Evolutionary conservation across 306 rosid genomes (phyloP).

Genomic region (Fragaria iinumae): DNA sequence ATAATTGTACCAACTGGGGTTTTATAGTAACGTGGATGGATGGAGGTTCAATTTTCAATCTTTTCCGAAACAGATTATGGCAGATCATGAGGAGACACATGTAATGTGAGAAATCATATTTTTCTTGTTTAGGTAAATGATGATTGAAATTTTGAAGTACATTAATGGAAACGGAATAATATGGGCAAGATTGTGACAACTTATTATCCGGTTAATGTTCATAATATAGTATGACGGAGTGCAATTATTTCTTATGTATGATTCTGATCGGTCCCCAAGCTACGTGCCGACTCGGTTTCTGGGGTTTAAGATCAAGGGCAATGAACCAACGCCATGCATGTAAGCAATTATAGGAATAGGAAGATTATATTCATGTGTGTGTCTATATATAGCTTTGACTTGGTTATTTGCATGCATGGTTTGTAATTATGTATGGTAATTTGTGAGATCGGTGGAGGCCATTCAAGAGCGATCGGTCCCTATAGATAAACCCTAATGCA

Average conservation of each 20-base stretch:
- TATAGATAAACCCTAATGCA: constrained; percentile 19
- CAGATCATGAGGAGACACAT: background rate
- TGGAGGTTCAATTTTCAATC: background rate
- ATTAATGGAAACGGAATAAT: constrained; percentile 3
- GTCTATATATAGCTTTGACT: background rate
- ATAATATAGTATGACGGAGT: background rate
- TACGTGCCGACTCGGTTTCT: constrained; percentile 10
- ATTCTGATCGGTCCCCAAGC: constrained; percentile 22
- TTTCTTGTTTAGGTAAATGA: constrained; percentile 15
- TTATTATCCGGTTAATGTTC: background rate
- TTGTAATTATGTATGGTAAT: background rate
- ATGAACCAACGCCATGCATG: constrained; percentile 25
- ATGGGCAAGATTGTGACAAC: constrained; percentile 42
- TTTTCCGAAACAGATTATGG: background rate
- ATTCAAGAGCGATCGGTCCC: background rate
- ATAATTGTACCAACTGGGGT: background rate
- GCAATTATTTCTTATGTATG: background rate
- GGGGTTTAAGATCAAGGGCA: constrained; percentile 15
- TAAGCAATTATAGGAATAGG: background rate
- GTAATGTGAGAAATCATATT: background rate
- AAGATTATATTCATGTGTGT: background rate
- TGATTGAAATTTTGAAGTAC: constrained; percentile 20
- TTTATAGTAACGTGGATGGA: background rate
- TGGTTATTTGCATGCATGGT: background rate
- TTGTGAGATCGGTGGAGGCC: background rate